Base-by-base conservation (phyloP, 805 yeast genomes). In the Cyberlindnera euphorbiiphila region DNA sequence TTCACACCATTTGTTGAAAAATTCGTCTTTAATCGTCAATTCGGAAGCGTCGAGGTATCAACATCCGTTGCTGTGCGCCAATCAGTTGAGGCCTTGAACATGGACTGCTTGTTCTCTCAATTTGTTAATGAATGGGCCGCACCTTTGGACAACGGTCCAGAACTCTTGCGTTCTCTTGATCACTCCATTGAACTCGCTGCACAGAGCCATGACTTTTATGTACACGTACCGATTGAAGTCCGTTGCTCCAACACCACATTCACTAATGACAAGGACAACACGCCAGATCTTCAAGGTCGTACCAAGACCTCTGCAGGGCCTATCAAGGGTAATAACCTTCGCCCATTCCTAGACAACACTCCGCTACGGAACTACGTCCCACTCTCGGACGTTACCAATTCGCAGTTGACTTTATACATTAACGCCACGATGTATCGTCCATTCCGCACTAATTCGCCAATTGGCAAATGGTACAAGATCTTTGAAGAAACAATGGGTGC, bases 101-200 rank as follows among this genome's bases (percentile, higher is more conserved):
- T 91, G 95, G 98, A 93, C 65, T 93, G 98, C 60, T 66, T 91
- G 49, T 91, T 87, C 61, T 79, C 88, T 29, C 98, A 91, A 61
- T 89, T 80, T 62, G 98, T 91, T 34, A 80, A 89, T 57, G 98
- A 91, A 64, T 91, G 98, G 98, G 88, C 93, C n/a, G 76, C 94
- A 33, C 98, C 98, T 15, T 65, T 91, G 54, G 71, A 64, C 17
- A 73, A 77, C 46, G 97, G 97, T 5, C 81, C 81, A 7, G 82
- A 77, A 36, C 80, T 83, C 14, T 69, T 89, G 46, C 62, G 68
- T 35, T 68, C 80, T n/a, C 67, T 91, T 42, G 74, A 78, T 41
- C 71, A 71, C 22, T 75, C 77, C 2, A 81, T 85, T 36, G 58
- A 69, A 21, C 66, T 64, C 16, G 95, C 93, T 22, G 76, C 80